Conservation (phyloP, 139 green algal species). For the Haematococcus sp. region DNA sequence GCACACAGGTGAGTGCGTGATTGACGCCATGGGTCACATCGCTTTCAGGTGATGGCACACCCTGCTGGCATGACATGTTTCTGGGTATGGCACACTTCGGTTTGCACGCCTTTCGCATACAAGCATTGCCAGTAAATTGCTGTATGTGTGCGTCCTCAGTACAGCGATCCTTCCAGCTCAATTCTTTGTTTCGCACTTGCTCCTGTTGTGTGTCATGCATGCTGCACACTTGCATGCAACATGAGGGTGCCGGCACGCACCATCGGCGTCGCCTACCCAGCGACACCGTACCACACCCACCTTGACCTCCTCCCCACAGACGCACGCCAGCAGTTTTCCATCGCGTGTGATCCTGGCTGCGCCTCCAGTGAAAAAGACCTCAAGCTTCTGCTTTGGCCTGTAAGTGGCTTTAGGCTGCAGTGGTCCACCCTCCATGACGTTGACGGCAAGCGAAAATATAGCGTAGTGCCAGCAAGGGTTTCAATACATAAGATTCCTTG, state of each 20-base stretch:
- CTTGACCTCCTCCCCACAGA: slow-evolving; percentile 88
- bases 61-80: no score
- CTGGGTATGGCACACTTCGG: no score
- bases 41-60: neutral
- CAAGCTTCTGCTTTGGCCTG: slow-evolving; percentile 54
- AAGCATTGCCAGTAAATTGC: no score
- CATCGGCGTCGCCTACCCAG: neutral
- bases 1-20: no score
- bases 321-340: slow-evolving; percentile 68
- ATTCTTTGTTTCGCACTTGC: no score
- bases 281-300: slow-evolving; percentile 33
- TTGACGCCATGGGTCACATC: no score
- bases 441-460: no score
- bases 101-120: no score
- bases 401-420: slow-evolving; percentile 71
- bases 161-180: no score
- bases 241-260: neutral
- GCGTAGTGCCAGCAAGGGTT: no score
- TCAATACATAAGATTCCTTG: no score
- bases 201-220: neutral
- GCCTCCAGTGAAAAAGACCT: slow-evolving; percentile 91
- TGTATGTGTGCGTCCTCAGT: no score
- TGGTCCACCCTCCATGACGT: neutral
- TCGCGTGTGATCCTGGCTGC: slow-evolving; percentile 54
- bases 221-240: neutral